phyloP scores from a whole-genome alignment of 768 basidiomycete species.

The Leccinum incarnatum region DNA sequence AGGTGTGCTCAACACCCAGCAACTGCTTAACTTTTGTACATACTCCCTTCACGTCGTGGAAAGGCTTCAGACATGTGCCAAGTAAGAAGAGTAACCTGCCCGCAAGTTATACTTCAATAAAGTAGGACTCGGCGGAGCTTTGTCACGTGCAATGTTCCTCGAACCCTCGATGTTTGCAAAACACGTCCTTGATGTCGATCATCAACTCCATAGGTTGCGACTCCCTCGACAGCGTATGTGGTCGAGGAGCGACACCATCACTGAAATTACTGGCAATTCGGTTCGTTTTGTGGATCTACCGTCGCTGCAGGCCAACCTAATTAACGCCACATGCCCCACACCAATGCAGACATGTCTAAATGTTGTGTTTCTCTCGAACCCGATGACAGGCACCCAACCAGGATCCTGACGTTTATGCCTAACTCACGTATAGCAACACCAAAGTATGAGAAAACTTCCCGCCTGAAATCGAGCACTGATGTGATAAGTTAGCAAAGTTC shows the following conservation, averaged over 20 bases:
- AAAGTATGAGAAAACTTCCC: background rate
- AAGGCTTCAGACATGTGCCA: background rate
- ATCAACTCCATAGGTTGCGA: background rate
- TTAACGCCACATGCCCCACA: background rate
- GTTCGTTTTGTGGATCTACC: background rate
- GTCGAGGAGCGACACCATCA: background rate
- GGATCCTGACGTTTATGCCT: background rate
- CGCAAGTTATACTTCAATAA: background rate
- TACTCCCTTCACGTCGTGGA: too few species aligned
- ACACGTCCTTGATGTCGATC: background rate
- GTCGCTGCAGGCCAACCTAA: background rate
- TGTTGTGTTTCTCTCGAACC: background rate
- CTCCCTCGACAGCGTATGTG: background rate
- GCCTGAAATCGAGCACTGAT: background rate
- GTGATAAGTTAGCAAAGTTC: background rate
- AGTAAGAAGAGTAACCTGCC: too few species aligned
- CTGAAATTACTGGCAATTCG: background rate
- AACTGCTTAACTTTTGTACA: too few species aligned
- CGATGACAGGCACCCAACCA: background rate
- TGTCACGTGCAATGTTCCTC: background rate
- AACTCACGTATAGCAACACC: background rate
- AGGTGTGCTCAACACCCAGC: background rate
- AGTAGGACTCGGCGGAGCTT: background rate
- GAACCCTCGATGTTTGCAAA: background rate
- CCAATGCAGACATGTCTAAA: background rate